Evolutionary conservation across 257 asterid species (phyloP), one percentile per base, ranked within the genome.

Genomic region (Nicotiana undulata): DNA sequence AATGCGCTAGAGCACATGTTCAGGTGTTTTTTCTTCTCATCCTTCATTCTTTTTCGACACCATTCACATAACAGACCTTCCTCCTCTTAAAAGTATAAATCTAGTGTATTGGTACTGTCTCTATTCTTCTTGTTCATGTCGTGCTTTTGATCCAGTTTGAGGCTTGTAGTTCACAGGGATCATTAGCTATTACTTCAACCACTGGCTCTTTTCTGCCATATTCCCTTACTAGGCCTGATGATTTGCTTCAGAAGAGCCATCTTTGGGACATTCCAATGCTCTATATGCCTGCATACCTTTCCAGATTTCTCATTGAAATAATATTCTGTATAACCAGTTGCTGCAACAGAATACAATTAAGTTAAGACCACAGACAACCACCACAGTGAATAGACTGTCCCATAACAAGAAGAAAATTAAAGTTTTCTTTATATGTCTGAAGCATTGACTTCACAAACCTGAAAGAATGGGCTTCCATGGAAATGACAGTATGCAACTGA

Each of bases 381-480:
- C 7, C 37, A 5, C 15, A 24, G 63, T 13, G 22, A 72, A 4
- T 28, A 29, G 1, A 32, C 6, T 8, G 24, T 58, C 28, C 32
- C 51, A 17, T 37, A n/a, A 31, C 6, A 56, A 34, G 8, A 34
- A 34, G 40, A 34, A 34, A 34, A 6, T 32, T 32, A 5, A 32
- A 5, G 37, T 32, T 32, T 32, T 32, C 37, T 32, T 9, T 34
- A 34, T 6, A 34, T 34, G 40, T 34, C 8, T 32, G 8, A 11
- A 32, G 26, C 15, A 17, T 32, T 32, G 15, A n/a, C 31, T 76
- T 64, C 17, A 63, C 5, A 26, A 85, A 93, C 98, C 98, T 81
- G 99, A 95, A 34, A 95, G 97, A 84, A 93, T 93, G 18, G 99
- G 99, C 83, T 90, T 95, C 99, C 98, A 95, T 44, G 99, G 98